phyloP scores from a whole-genome alignment of 1,284 basidiomycete species.

The Baeospora myosura region DNA sequence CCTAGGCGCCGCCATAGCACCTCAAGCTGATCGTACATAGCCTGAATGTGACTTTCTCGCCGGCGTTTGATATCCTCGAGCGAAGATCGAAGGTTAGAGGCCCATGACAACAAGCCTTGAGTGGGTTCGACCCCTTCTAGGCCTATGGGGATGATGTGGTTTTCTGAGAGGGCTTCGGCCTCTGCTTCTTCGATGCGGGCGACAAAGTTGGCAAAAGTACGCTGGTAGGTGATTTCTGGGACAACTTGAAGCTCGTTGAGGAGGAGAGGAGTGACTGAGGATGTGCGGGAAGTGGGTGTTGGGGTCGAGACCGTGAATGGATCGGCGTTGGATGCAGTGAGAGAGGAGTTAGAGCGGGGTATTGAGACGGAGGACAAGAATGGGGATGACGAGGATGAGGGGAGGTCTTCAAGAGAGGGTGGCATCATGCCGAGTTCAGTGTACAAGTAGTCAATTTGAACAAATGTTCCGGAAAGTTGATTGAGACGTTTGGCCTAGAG shows the following conservation, averaged over 20 bases:
- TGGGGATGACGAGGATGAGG: slow-evolving; percentile 9
- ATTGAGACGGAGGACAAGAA: slow-evolving; percentile 22
- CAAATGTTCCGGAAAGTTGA: slow-evolving; percentile 54
- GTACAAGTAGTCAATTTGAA: slow-evolving; percentile 75
- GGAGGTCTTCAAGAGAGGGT: slow-evolving; percentile 40
- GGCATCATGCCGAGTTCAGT: slow-evolving; percentile 66
- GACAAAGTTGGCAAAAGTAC: slow-evolving; percentile 57
- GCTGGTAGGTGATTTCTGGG: slow-evolving; percentile 41
- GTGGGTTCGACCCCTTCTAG: slow-evolving; percentile 64
- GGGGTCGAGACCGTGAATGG: slow-evolving; percentile 50
- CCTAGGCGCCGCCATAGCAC: slow-evolving; percentile 75
- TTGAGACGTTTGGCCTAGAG: slow-evolving; percentile 57
- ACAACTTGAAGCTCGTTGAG: slow-evolving; percentile 22
- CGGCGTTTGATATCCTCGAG: slow-evolving; percentile 63
- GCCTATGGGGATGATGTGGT: slow-evolving; percentile 29
- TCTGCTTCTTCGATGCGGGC: slow-evolving; percentile 55
- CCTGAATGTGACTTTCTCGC: slow-evolving; percentile 73
- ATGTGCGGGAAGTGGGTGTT: slow-evolving; percentile 36
- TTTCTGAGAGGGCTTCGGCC: slow-evolving; percentile 35
- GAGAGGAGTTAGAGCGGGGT: slow-evolving; percentile 31
- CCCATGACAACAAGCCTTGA: slow-evolving; percentile 57
- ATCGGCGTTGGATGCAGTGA: slow-evolving; percentile 28
- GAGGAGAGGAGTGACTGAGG: slow-evolving; percentile 22
- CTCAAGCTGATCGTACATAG: slow-evolving; percentile 82
- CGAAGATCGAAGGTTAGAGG: slow-evolving; percentile 44